phyloP scores from a whole-genome alignment of 2,329 filamentous ascomycete species.

The Penicillium decumbens region DNA sequence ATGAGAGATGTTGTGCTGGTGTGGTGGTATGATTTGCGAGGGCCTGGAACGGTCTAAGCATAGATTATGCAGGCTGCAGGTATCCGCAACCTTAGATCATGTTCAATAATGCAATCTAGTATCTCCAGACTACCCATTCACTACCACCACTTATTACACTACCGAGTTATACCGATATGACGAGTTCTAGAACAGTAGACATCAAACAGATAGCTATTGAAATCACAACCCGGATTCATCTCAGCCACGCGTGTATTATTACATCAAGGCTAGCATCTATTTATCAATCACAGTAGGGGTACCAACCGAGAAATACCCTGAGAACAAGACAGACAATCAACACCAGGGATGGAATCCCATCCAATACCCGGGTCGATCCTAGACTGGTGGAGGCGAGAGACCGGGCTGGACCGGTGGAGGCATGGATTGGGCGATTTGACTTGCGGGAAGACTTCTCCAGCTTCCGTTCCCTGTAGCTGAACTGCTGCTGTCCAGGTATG shows the following conservation, averaged over 20 bases:
- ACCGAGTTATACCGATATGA: neutral
- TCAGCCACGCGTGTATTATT: neutral
- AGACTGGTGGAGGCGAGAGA: neutral
- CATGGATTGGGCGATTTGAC: neutral
- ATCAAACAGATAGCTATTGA: too few species aligned
- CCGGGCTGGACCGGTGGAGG: conserved; percentile 5
- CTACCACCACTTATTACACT: neutral
- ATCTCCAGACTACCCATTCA: neutral
- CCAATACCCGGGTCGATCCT: neutral
- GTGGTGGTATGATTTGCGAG: neutral
- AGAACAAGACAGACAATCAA: neutral
- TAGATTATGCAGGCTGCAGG: conserved; percentile 8
- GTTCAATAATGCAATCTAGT: too few species aligned
- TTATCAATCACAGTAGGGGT: neutral
- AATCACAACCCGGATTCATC: neutral
- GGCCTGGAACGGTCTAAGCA: neutral
- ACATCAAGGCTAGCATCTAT: neutral
- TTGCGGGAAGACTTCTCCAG: neutral
- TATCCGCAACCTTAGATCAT: conserved; percentile 4
- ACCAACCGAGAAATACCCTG: neutral
- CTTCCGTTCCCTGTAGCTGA: neutral
- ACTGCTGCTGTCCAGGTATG: neutral
- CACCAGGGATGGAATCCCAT: too few species aligned
- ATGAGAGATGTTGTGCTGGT: neutral
- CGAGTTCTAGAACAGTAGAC: too few species aligned